Base-by-base conservation (phyloP, 2,329 filamentous ascomycete species). In the Scytalidium lignicola region DNA sequence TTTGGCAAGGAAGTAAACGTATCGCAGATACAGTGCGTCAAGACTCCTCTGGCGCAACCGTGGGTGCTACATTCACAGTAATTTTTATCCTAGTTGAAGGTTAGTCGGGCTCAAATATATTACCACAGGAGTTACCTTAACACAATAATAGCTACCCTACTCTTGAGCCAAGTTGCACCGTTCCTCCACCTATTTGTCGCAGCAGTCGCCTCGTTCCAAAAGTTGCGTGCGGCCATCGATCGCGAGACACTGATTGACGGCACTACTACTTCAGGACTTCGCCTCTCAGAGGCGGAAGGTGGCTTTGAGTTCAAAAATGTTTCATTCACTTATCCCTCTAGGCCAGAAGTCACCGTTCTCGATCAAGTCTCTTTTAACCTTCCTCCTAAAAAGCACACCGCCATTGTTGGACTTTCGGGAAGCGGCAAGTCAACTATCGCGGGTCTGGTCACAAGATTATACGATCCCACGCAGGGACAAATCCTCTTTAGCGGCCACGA, bases 1-100 rank as follows among this genome's bases (percentile, higher is more conserved):
- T 80, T 57, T 82, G 76, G 75, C 72, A 79, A 58, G 79, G 78
- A 48, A 77, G 73, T 52, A 68, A 64, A 26, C 68, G 66, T 10
- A 74, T 82, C 41, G 75, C 76, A 7, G 61, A 67, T 7, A 46
- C 58, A 3, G 56, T 58, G 7, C 39, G 48, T 17, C 26, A 41
- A 22, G 39, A 53, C 13, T 44, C 47, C n/a, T 39, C 28, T 15
- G 46, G 44, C 13, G 51, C 52, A 18, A 57, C 57, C 6, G 57
- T 61, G 9, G 59, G 66, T 29, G 74, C 74, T 44, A 51, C 54
- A 1, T 79, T 76, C 48, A 75, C 75, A 1, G 75, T 78, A 3
- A 74, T 78, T 0, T 75, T 79, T 42, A 63, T 79, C 19, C 73
- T 78, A 15, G 62, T 79, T 8, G 75, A 78, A 52, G 51, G 80